Evolutionary conservation across 768 basidiomycete species (phyloP).

Genomic region (Kwoniella europaea): DNA sequence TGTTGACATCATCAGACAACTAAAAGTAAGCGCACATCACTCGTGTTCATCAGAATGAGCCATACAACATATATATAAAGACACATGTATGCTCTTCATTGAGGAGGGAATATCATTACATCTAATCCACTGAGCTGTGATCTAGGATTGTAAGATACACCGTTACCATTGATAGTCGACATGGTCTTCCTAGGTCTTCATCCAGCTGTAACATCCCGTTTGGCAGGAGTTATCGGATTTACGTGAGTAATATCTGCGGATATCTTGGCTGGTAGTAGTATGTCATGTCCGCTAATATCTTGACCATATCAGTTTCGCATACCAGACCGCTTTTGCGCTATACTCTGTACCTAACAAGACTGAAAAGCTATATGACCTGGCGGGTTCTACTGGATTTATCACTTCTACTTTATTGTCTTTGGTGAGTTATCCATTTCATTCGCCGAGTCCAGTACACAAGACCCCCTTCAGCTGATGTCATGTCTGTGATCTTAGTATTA

Average conservation of each 20-base stretch:
- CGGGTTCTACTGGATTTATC: constrained; percentile 71
- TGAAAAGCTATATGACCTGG: constrained; percentile 72
- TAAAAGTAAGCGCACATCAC: background rate
- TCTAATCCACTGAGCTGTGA: background rate
- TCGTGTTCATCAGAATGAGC: background rate
- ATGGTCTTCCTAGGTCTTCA: constrained; percentile 37
- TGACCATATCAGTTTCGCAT: constrained; percentile 35
- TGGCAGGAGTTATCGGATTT: constrained; percentile 52
- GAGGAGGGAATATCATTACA: no score
- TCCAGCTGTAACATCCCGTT: constrained; percentile 36
- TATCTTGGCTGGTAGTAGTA: no score
- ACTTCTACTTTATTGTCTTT: constrained; percentile 68
- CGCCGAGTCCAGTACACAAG: no score
- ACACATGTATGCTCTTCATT: no score
- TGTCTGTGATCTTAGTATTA: no score
- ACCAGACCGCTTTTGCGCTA: constrained; percentile 61
- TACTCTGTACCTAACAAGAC: constrained; percentile 70
- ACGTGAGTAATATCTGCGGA: no score
- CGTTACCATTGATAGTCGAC: background rate
- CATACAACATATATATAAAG: background rate
- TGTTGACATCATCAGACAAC: background rate
- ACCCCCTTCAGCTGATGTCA: no score
- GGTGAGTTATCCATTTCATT: no score
- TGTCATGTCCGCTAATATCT: no score
- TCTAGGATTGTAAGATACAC: background rate